Conservation (phyloP, 2,329 filamentous ascomycete genomes). For the Verticillium nubilum region DNA sequence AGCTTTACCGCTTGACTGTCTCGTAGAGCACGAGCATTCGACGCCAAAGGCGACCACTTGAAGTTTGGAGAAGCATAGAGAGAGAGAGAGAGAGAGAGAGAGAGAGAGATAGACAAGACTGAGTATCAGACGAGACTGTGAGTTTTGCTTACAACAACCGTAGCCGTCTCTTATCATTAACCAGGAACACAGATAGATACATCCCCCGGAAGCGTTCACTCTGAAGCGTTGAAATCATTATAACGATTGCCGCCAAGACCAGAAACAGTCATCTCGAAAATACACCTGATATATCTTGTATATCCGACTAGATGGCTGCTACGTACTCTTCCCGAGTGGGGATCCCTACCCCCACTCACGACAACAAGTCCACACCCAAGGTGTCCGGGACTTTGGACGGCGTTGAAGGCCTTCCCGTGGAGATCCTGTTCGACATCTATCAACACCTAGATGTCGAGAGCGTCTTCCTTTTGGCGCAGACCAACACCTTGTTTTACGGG, state of each 20-base stretch:
- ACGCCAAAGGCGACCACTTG: background rate
- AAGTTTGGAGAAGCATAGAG: background rate
- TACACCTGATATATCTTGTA: background rate
- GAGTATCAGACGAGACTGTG: background rate
- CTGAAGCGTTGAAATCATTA: background rate
- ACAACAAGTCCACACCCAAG: background rate
- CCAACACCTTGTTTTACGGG: slow-evolving; percentile 29
- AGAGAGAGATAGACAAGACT: background rate
- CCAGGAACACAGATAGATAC: background rate
- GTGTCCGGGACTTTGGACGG: slow-evolving; percentile 7
- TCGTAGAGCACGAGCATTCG: background rate
- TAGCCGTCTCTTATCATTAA: background rate
- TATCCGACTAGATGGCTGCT: background rate
- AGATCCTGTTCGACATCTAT: slow-evolving; percentile 44
- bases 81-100: background rate
- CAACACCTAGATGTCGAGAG: slow-evolving; percentile 35
- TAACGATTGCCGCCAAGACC: background rate
- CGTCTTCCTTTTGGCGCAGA: slow-evolving; percentile 30
- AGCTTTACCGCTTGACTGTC: background rate
- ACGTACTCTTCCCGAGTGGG: background rate
- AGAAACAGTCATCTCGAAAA: background rate
- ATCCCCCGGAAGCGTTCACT: background rate
- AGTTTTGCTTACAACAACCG: background rate
- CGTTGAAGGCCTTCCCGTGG: slow-evolving; percentile 32
- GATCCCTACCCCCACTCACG: background rate